Evolutionary conservation across 1,139 yeast genomes (phyloP), one percentile per base, ranked within the genome.

Genomic region (Suhomyces terraborum): DNA sequence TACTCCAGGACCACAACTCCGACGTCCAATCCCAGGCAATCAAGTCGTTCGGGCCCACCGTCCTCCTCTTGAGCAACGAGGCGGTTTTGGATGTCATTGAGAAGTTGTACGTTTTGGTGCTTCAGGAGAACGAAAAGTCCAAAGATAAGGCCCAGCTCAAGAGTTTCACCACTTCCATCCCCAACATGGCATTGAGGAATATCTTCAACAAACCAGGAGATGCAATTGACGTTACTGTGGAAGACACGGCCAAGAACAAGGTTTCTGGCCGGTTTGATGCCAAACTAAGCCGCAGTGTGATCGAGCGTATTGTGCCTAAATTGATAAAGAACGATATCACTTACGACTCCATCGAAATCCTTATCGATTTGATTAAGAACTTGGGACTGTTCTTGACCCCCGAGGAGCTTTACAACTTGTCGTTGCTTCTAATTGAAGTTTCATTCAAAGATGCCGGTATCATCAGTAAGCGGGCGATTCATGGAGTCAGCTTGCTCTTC

Each of bases 11-110:
- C 55, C 70, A 73, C 35, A 80, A 82, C 48, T 71, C 88, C 6
- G 95, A 88, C 52, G 94, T 88, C 2, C 88, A 87, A 55, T 82
- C 80, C 52, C 88, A 84, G 58, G 87, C 95, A 0, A 79, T 86
- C 30, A 64, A 81, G 69, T 58, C 82, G 66, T 73, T 82, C 51
- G 73, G 69, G 19, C 67, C 71, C 10, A 52, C 70, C 36, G 55
- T 68, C n/a, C 58, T 57, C 32, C 63, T 53, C 39, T 52, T 71
- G 20, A 51, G 60, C 29, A 54, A 58, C 31, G 57, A 55, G 1
- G 58, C 59, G 7, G 53, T 60, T 4, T 45, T 63, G 9, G 50
- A 49, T 13, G 52, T 67, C 14, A 50, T 71, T 12, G 46, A 47
- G 12, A 45, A 52, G 20, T 56, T 72, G 32, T 69, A 60, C 45